Percentiles rank a stretch among this genome's conserved stretches.
These are phyloP conservation scores for Apiotrichum gamsii DNA, from an alignment of 1,284 basidiomycete species.

Conservation along the genomic window DNA sequence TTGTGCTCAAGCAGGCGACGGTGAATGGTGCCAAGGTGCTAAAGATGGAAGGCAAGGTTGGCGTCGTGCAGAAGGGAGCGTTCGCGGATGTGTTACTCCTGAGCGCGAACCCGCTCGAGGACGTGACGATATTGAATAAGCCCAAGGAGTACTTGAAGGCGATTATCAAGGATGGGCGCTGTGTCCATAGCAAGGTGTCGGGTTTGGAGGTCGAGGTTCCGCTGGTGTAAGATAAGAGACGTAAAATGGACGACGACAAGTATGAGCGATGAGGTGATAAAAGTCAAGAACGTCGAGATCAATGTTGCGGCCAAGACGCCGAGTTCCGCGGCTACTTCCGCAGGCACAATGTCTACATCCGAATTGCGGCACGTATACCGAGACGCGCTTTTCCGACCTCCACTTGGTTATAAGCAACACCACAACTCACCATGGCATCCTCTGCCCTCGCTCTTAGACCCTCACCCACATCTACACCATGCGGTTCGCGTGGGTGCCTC, in stretches of 20 bases:
- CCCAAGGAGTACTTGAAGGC: conserved; percentile 38
- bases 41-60: conserved; percentile 43
- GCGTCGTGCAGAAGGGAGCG: conserved; percentile 44
- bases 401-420: neutral
- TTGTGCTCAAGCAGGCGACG: conserved; percentile 51
- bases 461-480: neutral
- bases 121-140: conserved; percentile 50
- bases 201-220: conserved; percentile 30
- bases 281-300: neutral
- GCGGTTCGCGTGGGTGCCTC: neutral
- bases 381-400: too few species aligned
- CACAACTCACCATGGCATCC: too few species aligned
- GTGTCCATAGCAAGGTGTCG: conserved; percentile 20
- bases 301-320: conserved; percentile 1
- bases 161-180: conserved; percentile 30
- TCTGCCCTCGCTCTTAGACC: too few species aligned
- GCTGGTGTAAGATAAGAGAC: conserved; percentile 7
- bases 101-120: conserved; percentile 50
- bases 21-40: conserved; percentile 49
- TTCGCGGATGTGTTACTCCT: conserved; percentile 51
- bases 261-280: neutral
- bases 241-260: neutral
- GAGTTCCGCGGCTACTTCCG: too few species aligned
- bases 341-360: too few species aligned
- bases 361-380: too few species aligned